These are phyloP conservation scores for Penicillium argentinense DNA, from an alignment of 495 filamentous ascomycete genomes.

Conservation along the genomic window DNA sequence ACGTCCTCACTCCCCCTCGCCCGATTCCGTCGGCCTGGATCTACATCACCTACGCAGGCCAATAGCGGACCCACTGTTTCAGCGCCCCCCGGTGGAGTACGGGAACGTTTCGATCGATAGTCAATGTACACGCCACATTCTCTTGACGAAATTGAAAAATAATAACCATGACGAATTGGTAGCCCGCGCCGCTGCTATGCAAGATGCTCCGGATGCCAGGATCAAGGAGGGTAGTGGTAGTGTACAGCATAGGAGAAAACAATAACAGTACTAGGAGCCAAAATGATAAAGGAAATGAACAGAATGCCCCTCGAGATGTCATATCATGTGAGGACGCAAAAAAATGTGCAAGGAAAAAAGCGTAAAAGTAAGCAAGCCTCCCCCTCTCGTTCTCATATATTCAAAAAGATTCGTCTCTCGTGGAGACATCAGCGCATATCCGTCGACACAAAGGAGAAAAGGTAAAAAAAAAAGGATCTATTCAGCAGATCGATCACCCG, in stretches of 20 bases:
- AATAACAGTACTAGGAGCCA: slow-evolving; percentile 5
- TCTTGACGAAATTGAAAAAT: slow-evolving; percentile 6
- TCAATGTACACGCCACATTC: slow-evolving; percentile 15
- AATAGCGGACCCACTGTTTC: slow-evolving; percentile 28
- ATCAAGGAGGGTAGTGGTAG: slow-evolving; percentile 15
- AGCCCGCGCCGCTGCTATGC: slow-evolving; percentile 33
- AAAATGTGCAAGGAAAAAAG: slow-evolving; percentile 23
- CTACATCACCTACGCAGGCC: background rate
- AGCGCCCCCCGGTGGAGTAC: slow-evolving; percentile 6
- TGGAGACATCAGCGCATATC: slow-evolving; percentile 8
- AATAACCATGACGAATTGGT: slow-evolving; percentile 4
- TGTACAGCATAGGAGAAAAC: slow-evolving; percentile 16
- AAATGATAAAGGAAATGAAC: slow-evolving; percentile 5
- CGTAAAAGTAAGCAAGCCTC: slow-evolving; percentile 3
- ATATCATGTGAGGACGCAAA: slow-evolving; percentile 19
- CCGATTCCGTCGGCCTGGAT: background rate
- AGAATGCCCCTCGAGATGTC: slow-evolving; percentile 8
- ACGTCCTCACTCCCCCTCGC: background rate
- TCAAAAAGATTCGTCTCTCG: slow-evolving; percentile 13
- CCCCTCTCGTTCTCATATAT: slow-evolving; percentile 14
- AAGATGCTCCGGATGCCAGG: slow-evolving; percentile 21
- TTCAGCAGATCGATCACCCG: slow-evolving; percentile 30
- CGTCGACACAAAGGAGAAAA: background rate
- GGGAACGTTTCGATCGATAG: slow-evolving; percentile 8
- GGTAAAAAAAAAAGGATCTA: slow-evolving; percentile 2